Conservation (phyloP, 331 rosid genomes). For the Pyracantha coccinea region DNA sequence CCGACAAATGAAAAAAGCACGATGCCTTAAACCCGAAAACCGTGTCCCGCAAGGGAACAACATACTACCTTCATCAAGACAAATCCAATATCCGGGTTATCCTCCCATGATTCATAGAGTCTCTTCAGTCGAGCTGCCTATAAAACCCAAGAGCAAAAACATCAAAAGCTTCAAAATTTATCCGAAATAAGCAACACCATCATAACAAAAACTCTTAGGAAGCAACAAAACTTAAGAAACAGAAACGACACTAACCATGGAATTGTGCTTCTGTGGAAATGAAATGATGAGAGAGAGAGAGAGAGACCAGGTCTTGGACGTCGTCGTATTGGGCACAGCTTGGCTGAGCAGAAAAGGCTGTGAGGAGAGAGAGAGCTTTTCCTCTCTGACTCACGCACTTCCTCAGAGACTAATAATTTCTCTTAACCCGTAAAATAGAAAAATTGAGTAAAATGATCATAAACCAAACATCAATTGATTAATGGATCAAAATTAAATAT, state of each 20-base stretch:
- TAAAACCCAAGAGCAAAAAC: neutral
- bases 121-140: slow-evolving; percentile 80
- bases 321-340: slow-evolving; percentile 34
- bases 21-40: neutral
- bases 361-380: slow-evolving; percentile 11
- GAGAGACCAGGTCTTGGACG: slow-evolving; percentile 45
- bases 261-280: slow-evolving; percentile 1
- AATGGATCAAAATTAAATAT: too few species aligned
- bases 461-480: too few species aligned
- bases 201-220: neutral
- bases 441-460: too few species aligned
- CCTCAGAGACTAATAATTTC: too few species aligned
- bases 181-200: neutral
- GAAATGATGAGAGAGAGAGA: neutral
- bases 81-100: slow-evolving; percentile 77
- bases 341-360: slow-evolving; percentile 51
- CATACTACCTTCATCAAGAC: slow-evolving; percentile 76
- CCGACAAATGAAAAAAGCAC: neutral
- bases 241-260: slow-evolving; percentile 34
- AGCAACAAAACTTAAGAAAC: neutral
- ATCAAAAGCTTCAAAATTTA: neutral
- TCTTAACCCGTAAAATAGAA: too few species aligned
- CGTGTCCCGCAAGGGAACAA: neutral
- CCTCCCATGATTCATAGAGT: slow-evolving; percentile 94
- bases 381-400: neutral